Evolutionary conservation across 441 rosid genomes (phyloP), one percentile per base, ranked within the genome.

Genomic region (Omphalea diandra): DNA sequence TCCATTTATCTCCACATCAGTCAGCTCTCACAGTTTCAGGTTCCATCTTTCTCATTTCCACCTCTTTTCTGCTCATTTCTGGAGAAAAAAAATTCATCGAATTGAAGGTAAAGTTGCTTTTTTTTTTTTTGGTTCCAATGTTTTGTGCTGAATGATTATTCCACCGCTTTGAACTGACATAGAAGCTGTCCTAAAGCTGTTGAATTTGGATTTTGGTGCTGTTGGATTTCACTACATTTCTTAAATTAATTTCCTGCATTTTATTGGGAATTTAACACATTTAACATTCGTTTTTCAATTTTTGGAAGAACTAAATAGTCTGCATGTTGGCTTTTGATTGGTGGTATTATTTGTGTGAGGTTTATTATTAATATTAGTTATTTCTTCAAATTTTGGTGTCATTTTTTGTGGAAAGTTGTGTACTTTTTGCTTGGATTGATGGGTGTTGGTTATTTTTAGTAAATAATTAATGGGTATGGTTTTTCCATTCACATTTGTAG

Each of bases 51-150:
- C n/a, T 27, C 5, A 27, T 54, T 36, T 36, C n/a, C 4, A 2
- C 24, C 14, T 41, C 24, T 53, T 75, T 59, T 55, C 29, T 50
- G 75, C 44, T 40, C 65, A 63, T 29, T 71, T 60, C 63, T 59
- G 38, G 64, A 71, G 77, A n/a, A n/a, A 63, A 43, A 73, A 26
- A 35, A n/a, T 0, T 9, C 2, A 33, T 14, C 32, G 20, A 27
- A 38, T 12, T 1, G 11, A 24, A 26, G 46, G 58, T 35, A 49
- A 61, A 35, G 17, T 36, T n/a, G n/a, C n/a, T n/a, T n/a, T 40
- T n/a, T 24, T 18, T 46, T n/a, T 46, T 64, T 17, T 5, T 49
- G 3, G 20, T 44, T 9, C 40, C 65, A 4, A 33, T 62, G 49
- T 35, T 44, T 43, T 20, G 27, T 57, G 66, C 36, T 38, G 18